These are phyloP conservation scores for Lineolata rhizophorae DNA, from an alignment of 495 filamentous ascomycete genomes.

Conservation along the genomic window DNA sequence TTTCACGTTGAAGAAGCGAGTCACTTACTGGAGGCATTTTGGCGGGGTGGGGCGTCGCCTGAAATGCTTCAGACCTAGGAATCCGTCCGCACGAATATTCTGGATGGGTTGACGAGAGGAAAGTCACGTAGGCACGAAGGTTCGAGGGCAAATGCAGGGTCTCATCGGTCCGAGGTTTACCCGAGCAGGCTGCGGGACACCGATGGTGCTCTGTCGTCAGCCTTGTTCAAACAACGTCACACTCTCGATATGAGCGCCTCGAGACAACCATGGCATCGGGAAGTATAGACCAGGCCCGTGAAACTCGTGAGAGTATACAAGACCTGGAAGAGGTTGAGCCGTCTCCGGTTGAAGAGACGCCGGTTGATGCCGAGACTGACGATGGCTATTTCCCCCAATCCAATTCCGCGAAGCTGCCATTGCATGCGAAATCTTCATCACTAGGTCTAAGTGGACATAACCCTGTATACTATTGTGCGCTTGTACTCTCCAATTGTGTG, in stretches of 20 bases:
- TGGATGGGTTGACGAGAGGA: neutral
- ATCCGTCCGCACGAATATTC: neutral
- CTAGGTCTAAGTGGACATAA: constrained; percentile 17
- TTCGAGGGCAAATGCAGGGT: constrained; percentile 12
- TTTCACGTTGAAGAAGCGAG: neutral
- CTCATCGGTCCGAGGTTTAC: too few relatives aligned
- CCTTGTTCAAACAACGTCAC: too few relatives aligned
- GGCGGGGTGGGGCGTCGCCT: neutral
- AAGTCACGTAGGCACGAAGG: neutral
- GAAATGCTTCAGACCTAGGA: too few relatives aligned
- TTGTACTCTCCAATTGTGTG: neutral
- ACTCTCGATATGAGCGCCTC: too few relatives aligned
- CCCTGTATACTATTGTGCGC: constrained; percentile 15
- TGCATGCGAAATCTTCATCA: constrained; percentile 11
- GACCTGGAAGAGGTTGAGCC: constrained; percentile 66
- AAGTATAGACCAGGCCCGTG: too few relatives aligned
- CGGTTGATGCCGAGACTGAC: constrained; percentile 28
- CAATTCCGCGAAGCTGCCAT: neutral
- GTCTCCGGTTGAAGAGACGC: constrained; percentile 47
- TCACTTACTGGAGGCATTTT: constrained; percentile 15
- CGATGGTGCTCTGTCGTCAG: too few relatives aligned
- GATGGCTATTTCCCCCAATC: constrained; percentile 26
- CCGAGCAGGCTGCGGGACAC: too few relatives aligned
- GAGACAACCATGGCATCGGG: too few relatives aligned
- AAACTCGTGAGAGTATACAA: too few relatives aligned